phyloP scores from a whole-genome alignment of 2,329 filamentous ascomycete species.

The Teratosphaeriaceae sp. region DNA sequence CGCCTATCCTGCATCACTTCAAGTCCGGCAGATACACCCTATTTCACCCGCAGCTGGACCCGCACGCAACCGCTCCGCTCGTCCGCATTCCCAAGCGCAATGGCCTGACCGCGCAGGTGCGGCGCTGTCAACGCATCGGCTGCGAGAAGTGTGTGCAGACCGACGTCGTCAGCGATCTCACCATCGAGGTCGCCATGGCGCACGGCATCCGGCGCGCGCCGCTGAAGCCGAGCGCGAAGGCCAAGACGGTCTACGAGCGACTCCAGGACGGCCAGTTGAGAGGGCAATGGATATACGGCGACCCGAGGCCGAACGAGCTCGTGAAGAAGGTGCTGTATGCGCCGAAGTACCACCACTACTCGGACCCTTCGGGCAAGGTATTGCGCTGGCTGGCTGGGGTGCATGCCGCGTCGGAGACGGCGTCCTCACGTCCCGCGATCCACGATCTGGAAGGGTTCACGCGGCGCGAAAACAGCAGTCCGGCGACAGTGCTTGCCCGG shows the following conservation, averaged over 20 bases:
- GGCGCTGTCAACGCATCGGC: not conserved
- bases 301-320: not conserved
- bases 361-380: no score
- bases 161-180: not conserved
- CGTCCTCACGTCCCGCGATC: no score
- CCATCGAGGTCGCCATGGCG: not conserved
- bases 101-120: not conserved
- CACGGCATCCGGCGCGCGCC: not conserved
- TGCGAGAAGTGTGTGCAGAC: not conserved
- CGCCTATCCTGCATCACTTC: not conserved
- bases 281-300: not conserved
- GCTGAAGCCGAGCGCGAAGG: not conserved
- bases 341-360: no score
- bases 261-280: not conserved
- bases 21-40: slow-evolving; percentile 1
- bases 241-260: not conserved
- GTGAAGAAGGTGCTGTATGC: not conserved
- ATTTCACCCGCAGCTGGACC: not conserved
- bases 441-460: no score
- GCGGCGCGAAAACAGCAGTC: no score
- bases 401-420: no score
- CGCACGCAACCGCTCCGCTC: not conserved
- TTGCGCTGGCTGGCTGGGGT: no score
- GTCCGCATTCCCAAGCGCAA: not conserved
- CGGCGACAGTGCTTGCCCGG: no score